Evolutionary conservation across 148 eudicot species (phyloP).

Genomic region (Cornus florida): DNA sequence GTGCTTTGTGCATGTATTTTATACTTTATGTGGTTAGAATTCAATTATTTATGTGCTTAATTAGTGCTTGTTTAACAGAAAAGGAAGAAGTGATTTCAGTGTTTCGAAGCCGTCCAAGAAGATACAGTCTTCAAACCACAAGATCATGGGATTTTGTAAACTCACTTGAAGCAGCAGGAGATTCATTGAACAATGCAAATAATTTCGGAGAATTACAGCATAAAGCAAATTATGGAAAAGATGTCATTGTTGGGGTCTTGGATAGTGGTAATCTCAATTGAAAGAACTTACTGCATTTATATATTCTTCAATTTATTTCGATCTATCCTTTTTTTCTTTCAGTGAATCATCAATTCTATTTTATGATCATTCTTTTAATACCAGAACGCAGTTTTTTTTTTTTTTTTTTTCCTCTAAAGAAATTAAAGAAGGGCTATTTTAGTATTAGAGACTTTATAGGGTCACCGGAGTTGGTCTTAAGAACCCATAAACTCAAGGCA

Average conservation of each 20-base stretch:
- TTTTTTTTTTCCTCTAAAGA: no score
- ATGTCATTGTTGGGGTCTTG: conserved; percentile 13
- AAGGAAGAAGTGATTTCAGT: conserved; percentile 18
- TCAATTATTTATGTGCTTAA: not conserved
- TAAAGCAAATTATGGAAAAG: conserved; percentile 12
- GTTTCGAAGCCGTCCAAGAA: conserved; percentile 9
- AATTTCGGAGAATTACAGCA: not conserved
- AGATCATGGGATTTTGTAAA: conserved; percentile 25
- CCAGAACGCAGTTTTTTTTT: no score
- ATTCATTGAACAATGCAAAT: not conserved
- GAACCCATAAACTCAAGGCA: no score
- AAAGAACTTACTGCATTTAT: not conserved
- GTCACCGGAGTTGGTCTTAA: no score
- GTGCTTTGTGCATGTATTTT: not conserved
- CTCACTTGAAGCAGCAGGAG: conserved; percentile 9
- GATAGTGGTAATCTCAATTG: conserved; percentile 4
- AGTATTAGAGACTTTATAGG: no score
- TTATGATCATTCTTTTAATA: not conserved
- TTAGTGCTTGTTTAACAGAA: conserved; percentile 2
- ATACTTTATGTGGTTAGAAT: no score
- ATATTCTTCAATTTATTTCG: not conserved
- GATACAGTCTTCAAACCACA: conserved; percentile 19
- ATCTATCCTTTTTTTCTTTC: no score
- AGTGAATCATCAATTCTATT: not conserved
- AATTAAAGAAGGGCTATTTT: no score